Base-by-base conservation (phyloP, 148 eudicot species). In the Heliosperma pusillum region DNA sequence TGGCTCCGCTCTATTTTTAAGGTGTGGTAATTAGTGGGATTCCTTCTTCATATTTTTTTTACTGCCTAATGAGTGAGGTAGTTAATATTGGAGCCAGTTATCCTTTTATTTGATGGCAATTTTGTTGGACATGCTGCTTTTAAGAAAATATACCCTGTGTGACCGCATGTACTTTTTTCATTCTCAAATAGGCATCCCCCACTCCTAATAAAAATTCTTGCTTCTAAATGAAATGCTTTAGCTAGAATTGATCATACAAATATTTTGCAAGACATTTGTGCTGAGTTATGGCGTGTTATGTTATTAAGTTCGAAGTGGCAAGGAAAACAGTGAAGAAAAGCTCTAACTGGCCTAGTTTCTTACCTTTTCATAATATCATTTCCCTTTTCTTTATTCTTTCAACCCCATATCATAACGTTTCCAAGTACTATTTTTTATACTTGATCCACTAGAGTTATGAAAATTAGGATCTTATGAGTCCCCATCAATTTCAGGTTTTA, bases 111-210 rank as follows among this genome's bases (percentile, higher is more conserved):
- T 40, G 26, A 10, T 66, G 44, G 13, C 52, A 30, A 22, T 3
- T 19, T 61, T 73, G 68, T 53, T 66, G 9, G 2, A 21, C 60
- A n/a, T 60, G 16, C 64, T 72, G 71, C 71, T 44, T 68, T 66
- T n/a, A 66, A 33, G 24, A 57, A 45, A 24, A 40, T 7, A 16
- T 3, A 19, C 57, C 24, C 29, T 42, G 27, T 21, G 9, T 29
- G 24, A n/a, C 50, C 24, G 3, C n/a, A 13, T 27, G 29, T 53
- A 17, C 29, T 63, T 62, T 24, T 64, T 64, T 19, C 10, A 26
- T n/a, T n/a, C n/a, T 16, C 61, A 55, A 27, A 19, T 64, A 55
- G 61, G 9, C 21, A 52, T 64, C 27, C 30, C 24, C 17, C 22
- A 7, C 20, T 19, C 12, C 47, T 16, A 40, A 56, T 11, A 10